Evolutionary conservation across 371 early-diverging fungal species (phyloP).

Genomic region (Mucor indicus): DNA sequence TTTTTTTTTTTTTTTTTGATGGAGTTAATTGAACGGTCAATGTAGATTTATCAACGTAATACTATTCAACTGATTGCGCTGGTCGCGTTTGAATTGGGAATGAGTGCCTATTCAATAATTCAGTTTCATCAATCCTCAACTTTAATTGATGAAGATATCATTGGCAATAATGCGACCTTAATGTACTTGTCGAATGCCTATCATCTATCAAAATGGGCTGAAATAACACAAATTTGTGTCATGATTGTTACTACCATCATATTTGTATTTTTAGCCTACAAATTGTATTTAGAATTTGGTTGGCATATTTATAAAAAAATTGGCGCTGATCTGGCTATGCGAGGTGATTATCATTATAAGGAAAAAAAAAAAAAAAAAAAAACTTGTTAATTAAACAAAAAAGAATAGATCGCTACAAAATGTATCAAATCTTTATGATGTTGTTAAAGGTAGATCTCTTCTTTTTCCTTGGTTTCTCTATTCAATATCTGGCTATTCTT

Average conservation of each 20-base stretch:
- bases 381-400: too few relatives aligned
- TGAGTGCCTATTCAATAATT: slow-evolving; percentile 45
- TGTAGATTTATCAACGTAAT: slow-evolving; percentile 45
- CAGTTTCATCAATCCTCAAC: slow-evolving; percentile 49
- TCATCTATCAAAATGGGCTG: slow-evolving; percentile 43
- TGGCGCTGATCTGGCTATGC: slow-evolving; percentile 83
- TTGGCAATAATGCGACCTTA: slow-evolving; percentile 2
- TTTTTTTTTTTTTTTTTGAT: background rate
- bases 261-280: slow-evolving; percentile 42
- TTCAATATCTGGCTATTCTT: slow-evolving; percentile 79
- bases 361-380: too few relatives aligned
- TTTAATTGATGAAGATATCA: slow-evolving; percentile 17
- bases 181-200: slow-evolving; percentile 24
- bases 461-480: slow-evolving; percentile 82
- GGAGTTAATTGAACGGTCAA: background rate
- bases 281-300: slow-evolving; percentile 50
- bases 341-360: slow-evolving; percentile 48
- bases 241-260: slow-evolving; percentile 33
- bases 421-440: slow-evolving; percentile 85
- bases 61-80: slow-evolving; percentile 51
- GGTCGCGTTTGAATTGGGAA: slow-evolving; percentile 46
- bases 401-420: slow-evolving; percentile 73
- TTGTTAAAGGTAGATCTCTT: slow-evolving; percentile 87
- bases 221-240: slow-evolving; percentile 43
- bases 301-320: slow-evolving; percentile 92